A percentile compares a stretch with the other conserved stretches of the same genome.
phyloP scores from a whole-genome alignment of 768 basidiomycete species.

The Rhizopogon sp. region DNA sequence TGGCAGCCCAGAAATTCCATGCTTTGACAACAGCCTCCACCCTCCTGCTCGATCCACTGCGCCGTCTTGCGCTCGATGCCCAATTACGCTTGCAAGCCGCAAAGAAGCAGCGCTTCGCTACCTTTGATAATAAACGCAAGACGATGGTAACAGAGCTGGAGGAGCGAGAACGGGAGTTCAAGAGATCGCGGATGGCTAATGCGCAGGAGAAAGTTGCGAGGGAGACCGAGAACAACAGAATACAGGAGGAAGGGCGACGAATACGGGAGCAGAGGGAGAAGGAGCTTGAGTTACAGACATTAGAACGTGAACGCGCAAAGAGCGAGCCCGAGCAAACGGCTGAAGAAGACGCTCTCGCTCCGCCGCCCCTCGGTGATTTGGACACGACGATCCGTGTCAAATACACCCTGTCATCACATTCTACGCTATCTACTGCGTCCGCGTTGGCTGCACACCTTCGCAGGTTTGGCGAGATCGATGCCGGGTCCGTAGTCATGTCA shows the following conservation, averaged over 20 bases:
- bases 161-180: slow-evolving; percentile 70
- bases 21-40: slow-evolving; percentile 80
- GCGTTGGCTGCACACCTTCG: slow-evolving; percentile 37
- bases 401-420: slow-evolving; percentile 54
- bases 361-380: slow-evolving; percentile 57
- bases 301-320: slow-evolving; percentile 35
- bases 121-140: slow-evolving; percentile 71
- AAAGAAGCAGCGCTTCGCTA: slow-evolving; percentile 61
- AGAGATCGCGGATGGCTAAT: slow-evolving; percentile 63
- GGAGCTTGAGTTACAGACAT: slow-evolving; percentile 28
- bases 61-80: slow-evolving; percentile 74
- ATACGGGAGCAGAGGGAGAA: slow-evolving; percentile 64
- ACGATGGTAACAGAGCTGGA: slow-evolving; percentile 74
- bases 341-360: slow-evolving; percentile 40
- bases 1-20: slow-evolving; percentile 71
- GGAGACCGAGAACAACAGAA: slow-evolving; percentile 60
- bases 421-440: slow-evolving; percentile 15
- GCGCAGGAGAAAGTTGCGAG: slow-evolving; percentile 49
- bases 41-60: slow-evolving; percentile 73
- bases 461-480: slow-evolving; percentile 61
- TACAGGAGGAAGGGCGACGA: slow-evolving; percentile 70
- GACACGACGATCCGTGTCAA: slow-evolving; percentile 78
- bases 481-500: slow-evolving; percentile 60
- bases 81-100: slow-evolving; percentile 70
- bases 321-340: slow-evolving; percentile 17